A percentile compares a stretch with the other conserved stretches of the same genome.
phyloP scores from a whole-genome alignment of 768 basidiomycete species.

The Trametes sanguinea region DNA sequence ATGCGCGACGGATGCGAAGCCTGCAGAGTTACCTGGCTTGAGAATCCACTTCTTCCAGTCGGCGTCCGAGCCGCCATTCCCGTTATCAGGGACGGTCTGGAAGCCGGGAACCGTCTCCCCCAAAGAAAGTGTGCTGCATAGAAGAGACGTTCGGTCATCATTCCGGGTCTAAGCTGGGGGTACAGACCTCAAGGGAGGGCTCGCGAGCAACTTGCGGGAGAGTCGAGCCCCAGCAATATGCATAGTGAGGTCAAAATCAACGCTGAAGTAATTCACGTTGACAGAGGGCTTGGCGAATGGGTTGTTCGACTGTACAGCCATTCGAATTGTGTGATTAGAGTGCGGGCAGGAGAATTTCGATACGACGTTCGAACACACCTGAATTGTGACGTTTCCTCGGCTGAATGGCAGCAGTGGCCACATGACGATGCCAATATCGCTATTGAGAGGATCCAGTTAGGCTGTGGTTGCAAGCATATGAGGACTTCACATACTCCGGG shows the following conservation, averaged over 20 bases:
- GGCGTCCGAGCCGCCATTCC: slow-evolving; percentile 45
- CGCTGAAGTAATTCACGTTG: slow-evolving; percentile 52
- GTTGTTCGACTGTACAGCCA: slow-evolving; percentile 40
- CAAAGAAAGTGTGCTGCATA: slow-evolving; percentile 3
- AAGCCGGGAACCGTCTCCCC: slow-evolving; percentile 48
- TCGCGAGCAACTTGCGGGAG: slow-evolving; percentile 43
- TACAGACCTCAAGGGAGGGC: slow-evolving; percentile 44
- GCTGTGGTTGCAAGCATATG: too few species aligned
- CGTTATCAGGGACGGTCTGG: slow-evolving; percentile 43
- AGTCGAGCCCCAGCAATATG: slow-evolving; percentile 52
- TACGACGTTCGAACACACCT: slow-evolving; percentile 28
- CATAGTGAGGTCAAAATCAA: slow-evolving; percentile 50
- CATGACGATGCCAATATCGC: slow-evolving; percentile 48
- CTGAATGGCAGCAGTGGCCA: slow-evolving; percentile 61
- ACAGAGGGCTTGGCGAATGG: slow-evolving; percentile 51
- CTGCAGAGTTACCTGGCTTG: slow-evolving; percentile 21
- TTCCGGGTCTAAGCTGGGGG: background rate
- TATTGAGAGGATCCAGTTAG: slow-evolving; percentile 20
- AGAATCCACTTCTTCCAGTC: slow-evolving; percentile 51
- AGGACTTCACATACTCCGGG: slow-evolving; percentile 40
- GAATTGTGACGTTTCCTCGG: slow-evolving; percentile 51
- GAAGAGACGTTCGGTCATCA: background rate
- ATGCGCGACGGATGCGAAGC: slow-evolving; percentile 50
- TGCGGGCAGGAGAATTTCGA: too few species aligned
- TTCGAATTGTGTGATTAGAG: too few species aligned